These are phyloP conservation scores for Hymenoscyphus salicellus DNA, from an alignment of 2,329 filamentous ascomycete species.

Conservation along the genomic window DNA sequence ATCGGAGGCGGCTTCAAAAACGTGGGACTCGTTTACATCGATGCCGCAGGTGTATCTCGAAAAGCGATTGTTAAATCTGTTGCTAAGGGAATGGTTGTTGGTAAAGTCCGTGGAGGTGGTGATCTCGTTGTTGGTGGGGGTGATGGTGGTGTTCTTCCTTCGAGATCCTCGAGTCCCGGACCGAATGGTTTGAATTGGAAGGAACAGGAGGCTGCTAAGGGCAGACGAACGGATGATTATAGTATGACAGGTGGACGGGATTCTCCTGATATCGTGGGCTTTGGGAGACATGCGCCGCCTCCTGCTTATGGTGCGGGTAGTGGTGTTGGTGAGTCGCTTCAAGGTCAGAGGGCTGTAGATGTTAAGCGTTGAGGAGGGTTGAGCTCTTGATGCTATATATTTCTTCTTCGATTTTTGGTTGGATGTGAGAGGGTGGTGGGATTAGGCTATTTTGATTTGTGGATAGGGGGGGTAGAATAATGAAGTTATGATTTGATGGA, in stretches of 20 bases:
- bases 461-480: background rate
- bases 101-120: constrained; percentile 70
- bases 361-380: constrained; percentile 6
- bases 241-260: constrained; percentile 26
- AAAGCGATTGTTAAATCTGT: constrained; percentile 90
- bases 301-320: background rate
- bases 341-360: background rate
- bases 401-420: background rate
- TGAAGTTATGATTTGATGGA: background rate
- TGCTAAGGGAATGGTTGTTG: constrained; percentile 93
- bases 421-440: background rate
- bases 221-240: constrained; percentile 24
- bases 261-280: constrained; percentile 28
- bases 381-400: background rate
- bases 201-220: constrained; percentile 27
- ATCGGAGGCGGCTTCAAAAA: constrained; percentile 90
- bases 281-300: constrained; percentile 28
- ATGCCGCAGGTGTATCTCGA: constrained; percentile 87
- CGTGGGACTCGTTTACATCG: constrained; percentile 94
- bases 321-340: background rate
- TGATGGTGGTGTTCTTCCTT: constrained; percentile 29
- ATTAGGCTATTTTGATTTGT: background rate
- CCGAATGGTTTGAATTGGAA: constrained; percentile 24
- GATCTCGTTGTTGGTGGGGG: constrained; percentile 70
- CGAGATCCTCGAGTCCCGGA: background rate